Base-by-base conservation (phyloP, 371 early-diverging fungal genomes). In the Nematocida sp. region DNA sequence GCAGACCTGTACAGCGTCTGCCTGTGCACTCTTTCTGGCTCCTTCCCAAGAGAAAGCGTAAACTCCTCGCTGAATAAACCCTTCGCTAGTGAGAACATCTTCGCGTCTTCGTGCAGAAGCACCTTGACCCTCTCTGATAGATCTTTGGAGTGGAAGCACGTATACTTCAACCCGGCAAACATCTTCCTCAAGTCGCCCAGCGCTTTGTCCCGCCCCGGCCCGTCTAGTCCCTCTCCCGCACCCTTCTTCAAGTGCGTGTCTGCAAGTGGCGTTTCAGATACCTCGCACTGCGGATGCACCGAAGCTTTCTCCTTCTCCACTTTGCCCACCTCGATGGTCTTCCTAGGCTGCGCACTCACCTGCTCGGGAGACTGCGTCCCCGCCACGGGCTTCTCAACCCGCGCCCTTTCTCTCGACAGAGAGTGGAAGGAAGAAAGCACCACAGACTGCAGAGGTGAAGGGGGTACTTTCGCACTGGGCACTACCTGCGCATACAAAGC, bases 91-190 rank as follows among this genome's bases (percentile, higher is more conserved):
- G 34, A 23, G 45, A 37, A 57, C n/a, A 50, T 21, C 17, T 27
- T 13, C 27, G 32, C 36, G 7, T 31, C 29, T 7, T 5, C 2
- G 15, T 50, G 29, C 17, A 70, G n/a, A 7, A 49, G 17, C 17
- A 50, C 8, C 38, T 49, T 62, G 23, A 66, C 5, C 25, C 31
- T 21, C 8, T 70, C 37, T 4, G 58, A 43, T 0, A 70, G 7
- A 19, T 53, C 52, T 23, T 37, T 17, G 13, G 38, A n/a, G 53
- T 70, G 60, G 45, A 62, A 36, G 51, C 74, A 62, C 25, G 48
- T 31, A 36, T 49, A 70, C 56, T 31, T 67, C n/a, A 67, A 21
- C 8, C 67, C 67, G 13, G 38, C 67, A 38, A 67, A 67, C 17
- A 63, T 38, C 21, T 37, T 17, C 34, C 31, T 57, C 7, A 51